Percentiles rank a stretch among this genome's conserved stretches.
phyloP scores from a whole-genome alignment of 164 flowering plant genomes.

The Vitis rotundifolia region DNA sequence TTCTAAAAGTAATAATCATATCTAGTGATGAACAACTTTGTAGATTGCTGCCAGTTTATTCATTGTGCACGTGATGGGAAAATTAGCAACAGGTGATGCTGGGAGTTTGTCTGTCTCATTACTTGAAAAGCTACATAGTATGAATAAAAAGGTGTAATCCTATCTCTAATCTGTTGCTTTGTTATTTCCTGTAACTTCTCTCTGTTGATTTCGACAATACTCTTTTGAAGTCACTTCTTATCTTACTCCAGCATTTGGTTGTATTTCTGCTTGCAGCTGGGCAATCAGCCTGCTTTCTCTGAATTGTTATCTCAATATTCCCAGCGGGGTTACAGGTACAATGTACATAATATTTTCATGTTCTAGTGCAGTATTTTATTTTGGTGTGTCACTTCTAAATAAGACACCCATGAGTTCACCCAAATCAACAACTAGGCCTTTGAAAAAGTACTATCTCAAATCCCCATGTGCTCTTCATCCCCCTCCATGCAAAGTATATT shows the following conservation, averaged over 20 bases:
- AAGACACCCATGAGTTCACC: background rate
- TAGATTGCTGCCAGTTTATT: constrained; percentile 70
- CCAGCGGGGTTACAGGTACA: constrained; percentile 77
- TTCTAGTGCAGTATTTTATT: background rate
- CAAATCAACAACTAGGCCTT: background rate
- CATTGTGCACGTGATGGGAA: constrained; percentile 59
- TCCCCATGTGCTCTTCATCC: too few species aligned
- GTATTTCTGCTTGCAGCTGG: constrained; percentile 48
- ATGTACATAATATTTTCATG: background rate
- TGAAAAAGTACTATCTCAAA: background rate
- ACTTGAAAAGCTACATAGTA: constrained; percentile 41
- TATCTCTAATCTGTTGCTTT: background rate
- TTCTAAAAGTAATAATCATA: background rate
- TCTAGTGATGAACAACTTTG: constrained; percentile 10
- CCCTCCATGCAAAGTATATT: too few species aligned
- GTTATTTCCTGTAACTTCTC: background rate
- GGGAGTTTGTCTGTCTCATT: constrained; percentile 77
- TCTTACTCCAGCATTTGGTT: constrained; percentile 3
- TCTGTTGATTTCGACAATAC: background rate
- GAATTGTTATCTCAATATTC: constrained; percentile 65
- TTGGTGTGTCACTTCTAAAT: background rate
- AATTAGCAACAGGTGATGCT: constrained; percentile 45
- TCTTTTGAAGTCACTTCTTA: background rate
- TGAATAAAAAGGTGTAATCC: constrained; percentile 56
- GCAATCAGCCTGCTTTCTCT: constrained; percentile 60